Base-by-base conservation (phyloP, 805 yeast species). In the Candida succiphila region DNA sequence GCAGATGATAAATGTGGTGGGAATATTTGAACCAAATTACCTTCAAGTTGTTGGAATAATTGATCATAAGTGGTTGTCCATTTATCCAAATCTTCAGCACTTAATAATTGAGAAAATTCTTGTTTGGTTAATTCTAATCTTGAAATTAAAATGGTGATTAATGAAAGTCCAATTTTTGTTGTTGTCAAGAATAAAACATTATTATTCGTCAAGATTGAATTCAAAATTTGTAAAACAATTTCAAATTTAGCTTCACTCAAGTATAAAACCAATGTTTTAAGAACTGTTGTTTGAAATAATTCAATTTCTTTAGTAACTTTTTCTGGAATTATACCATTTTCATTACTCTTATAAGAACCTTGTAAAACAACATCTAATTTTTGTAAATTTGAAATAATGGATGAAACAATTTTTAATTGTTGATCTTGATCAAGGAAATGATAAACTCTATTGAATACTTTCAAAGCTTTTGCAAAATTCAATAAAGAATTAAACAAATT, bases 111-210 rank as follows among this genome's bases (percentile, higher is more conserved):
- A 3, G 52, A 31, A 19, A 76, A 77, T 51, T 88, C 95, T 53
- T 94, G 96, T 49, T 80, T 79, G 49, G 89, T 81, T 48, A 88
- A 72, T 56, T 89, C 96, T 23, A 95, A 89, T 48, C 96, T 75
- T 4, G 96, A 85, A 37, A 88, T 75, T 41, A 89, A 64, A n/a
- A 94, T 84, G 0, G 96, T 89, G 35, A 89, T 70, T 36, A 89
- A 65, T 10, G 95, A 80, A 46, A 87, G 71, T 16, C 97, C 96
- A 43, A 85, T 71, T 57, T 82, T 84, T 29, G 79, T 71, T 4
- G 80, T 71, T 4, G 73, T 63, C n/a, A 75, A 67, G 74, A 83
- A 54, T 8, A 82, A 68, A 24, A 80, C 75, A 46, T 78, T 78
- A 51, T 82, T 80, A 48, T 75, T 78, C 37, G 74, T 76, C 34